Evolutionary conservation across 116 monocot species (phyloP), one percentile per base, ranked within the genome.

Genomic region (Phalaenopsis hybrid): DNA sequence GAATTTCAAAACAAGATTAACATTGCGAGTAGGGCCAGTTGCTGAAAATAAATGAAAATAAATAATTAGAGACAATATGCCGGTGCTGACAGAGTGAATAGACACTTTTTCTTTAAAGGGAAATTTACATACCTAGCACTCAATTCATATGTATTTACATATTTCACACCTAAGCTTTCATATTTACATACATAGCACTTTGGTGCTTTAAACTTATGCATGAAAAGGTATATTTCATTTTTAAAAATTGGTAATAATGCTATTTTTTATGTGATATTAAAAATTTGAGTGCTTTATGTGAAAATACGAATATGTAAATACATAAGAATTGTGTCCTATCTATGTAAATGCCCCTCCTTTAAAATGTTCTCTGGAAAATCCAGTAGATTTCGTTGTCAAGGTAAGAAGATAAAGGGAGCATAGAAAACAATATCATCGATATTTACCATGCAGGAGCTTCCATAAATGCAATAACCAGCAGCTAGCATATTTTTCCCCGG

Each of bases 401-500:
- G 5, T 0, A 16, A 44, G 37, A 25, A 28, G 69, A 31, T 6
- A 7, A 33, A 25, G 31, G 69, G 11, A 69, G 69, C 23, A 8
- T 69, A 11, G 5, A 43, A 74, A 74, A 44, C 34, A 74, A 43
- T 68, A 68, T 59, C 9, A 41, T 44, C 18, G 46, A 76, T 46
- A 21, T 58, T 86, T 94, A 98, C 98, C 88, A 88, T 92, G 85
- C 95, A 98, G 75, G 93, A 99, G 79, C 99, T 99, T 18, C 95
- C 95, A 82, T 99, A 99, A 93, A 99, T 95, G 86, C 99, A 99
- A 85, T 99, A 99, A 7, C 99, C 99, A 84, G 95, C 99, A 48
- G 99, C 99, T 65, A 99, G 21, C 95, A 99, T 95, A 79, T 90
- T 59, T 34, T 82, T 94, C 31, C 99, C 95, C 59, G 99, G 89